A percentile compares a stretch with the other conserved stretches of the same genome.
Conservation (phyloP, 1,284 basidiomycete species). For the Sanguinoderma infundibulare region DNA sequence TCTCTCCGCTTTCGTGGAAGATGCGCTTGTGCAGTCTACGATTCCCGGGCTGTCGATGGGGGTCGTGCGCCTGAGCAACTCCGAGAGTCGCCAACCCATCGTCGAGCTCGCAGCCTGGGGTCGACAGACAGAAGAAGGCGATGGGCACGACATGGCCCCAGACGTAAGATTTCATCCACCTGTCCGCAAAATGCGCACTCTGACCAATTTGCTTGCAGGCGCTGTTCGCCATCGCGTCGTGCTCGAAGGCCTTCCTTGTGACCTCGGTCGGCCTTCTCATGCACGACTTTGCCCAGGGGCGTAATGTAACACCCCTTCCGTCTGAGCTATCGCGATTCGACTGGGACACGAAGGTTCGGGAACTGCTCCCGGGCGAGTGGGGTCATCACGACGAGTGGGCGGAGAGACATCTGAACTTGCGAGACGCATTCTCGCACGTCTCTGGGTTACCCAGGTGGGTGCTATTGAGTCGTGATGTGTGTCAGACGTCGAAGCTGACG, state of each 20-base stretch:
- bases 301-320: conserved; percentile 29
- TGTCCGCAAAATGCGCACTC: not conserved
- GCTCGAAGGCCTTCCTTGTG: conserved; percentile 49
- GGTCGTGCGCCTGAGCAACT: conserved; percentile 26
- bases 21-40: conserved; percentile 16
- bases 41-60: conserved; percentile 34
- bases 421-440: conserved; percentile 39
- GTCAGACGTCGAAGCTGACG: too few species aligned
- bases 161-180: conserved; percentile 29
- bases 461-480: too few species aligned
- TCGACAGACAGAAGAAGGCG: conserved; percentile 35
- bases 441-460: conserved; percentile 31
- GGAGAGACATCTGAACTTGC: conserved; percentile 38
- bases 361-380: conserved; percentile 46
- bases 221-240: conserved; percentile 46
- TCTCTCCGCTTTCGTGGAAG: conserved; percentile 23
- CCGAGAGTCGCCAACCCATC: conserved; percentile 1
- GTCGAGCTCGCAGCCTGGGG: conserved; percentile 35
- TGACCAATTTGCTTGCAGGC: conserved; percentile 32
- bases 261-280: conserved; percentile 40
- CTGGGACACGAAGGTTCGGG: conserved; percentile 43
- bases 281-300: conserved; percentile 27
- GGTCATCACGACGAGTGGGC: conserved; percentile 41
- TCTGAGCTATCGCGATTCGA: conserved; percentile 3
- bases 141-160: conserved; percentile 33